phyloP scores from a whole-genome alignment of 2,329 filamentous ascomycete genomes.

The Coleophoma crateriformis region DNA sequence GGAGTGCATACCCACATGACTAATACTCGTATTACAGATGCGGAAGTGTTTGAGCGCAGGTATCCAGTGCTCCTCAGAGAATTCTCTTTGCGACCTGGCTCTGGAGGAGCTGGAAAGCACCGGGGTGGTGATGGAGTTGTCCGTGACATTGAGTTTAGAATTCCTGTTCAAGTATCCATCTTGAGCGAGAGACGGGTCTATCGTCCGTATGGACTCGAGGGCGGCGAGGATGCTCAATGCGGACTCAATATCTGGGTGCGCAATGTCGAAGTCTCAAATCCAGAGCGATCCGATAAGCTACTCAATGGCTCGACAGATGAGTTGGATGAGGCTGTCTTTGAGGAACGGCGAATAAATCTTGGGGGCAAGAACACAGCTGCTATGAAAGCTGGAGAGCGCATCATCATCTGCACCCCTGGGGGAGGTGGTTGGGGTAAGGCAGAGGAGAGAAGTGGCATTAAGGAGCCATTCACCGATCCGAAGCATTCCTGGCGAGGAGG shows the following conservation, averaged over 20 bases:
- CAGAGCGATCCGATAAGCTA: conserved; percentile 37
- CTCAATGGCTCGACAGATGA: conserved; percentile 17
- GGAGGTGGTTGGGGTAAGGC: conserved; percentile 70
- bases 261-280: conserved; percentile 54
- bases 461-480: conserved; percentile 47
- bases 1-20: conserved; percentile 70
- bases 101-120: conserved; percentile 60
- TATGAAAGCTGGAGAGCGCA: conserved; percentile 72
- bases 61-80: conserved; percentile 70
- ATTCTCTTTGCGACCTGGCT: conserved; percentile 59
- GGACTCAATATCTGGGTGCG: conserved; percentile 87
- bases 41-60: conserved; percentile 71
- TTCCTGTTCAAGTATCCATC: conserved; percentile 73
- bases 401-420: conserved; percentile 73
- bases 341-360: conserved; percentile 61
- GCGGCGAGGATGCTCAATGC: conserved; percentile 71
- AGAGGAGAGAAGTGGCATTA: conserved; percentile 50
- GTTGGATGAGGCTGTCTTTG: conserved; percentile 35
- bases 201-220: conserved; percentile 75
- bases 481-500: conserved; percentile 54
- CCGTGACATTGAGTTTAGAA: conserved; percentile 75
- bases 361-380: conserved; percentile 75
- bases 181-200: conserved; percentile 72
- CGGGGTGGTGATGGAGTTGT: conserved; percentile 72
- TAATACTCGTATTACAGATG: conserved; percentile 78